These are phyloP conservation scores for Fusarium irregulare DNA, from an alignment of 2,329 filamentous ascomycete species.

Conservation along the genomic window DNA sequence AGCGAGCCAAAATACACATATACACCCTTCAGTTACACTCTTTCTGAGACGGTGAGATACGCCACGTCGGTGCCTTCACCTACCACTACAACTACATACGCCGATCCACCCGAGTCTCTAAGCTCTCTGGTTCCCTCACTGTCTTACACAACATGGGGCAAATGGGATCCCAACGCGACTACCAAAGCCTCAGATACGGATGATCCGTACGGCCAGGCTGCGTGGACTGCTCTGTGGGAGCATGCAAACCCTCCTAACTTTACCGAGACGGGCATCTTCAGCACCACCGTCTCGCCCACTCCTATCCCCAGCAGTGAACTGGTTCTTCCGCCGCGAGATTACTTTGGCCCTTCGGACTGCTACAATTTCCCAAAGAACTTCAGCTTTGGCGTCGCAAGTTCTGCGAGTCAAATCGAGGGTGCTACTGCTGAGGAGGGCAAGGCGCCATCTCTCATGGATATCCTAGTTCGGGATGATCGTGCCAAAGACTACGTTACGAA, in stretches of 20 bases:
- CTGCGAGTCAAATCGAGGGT: conserved; percentile 60
- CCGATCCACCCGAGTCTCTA: conserved; percentile 44
- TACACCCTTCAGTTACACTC: conserved; percentile 47
- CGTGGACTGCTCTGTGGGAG: conserved; percentile 51
- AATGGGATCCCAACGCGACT: conserved; percentile 49
- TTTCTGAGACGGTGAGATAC: conserved; percentile 50
- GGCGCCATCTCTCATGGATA: conserved; percentile 57
- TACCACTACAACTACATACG: conserved; percentile 48
- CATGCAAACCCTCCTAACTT: conserved; percentile 51
- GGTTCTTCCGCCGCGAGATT: conserved; percentile 64
- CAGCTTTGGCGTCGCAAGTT: conserved; percentile 60
- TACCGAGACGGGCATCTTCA: conserved; percentile 47
- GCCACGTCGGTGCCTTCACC: conserved; percentile 48
- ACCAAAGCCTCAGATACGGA: conserved; percentile 44
- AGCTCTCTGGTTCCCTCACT: conserved; percentile 43
- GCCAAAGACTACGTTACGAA: conserved; percentile 55
- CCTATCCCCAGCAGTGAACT: conserved; percentile 65
- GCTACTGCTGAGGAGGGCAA: conserved; percentile 58
- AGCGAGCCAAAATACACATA: conserved; percentile 45
- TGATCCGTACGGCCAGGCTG: conserved; percentile 48
- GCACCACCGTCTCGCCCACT: conserved; percentile 66
- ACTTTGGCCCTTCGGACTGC: conserved; percentile 61
- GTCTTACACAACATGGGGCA: conserved; percentile 51
- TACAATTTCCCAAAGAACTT: conserved; percentile 63
- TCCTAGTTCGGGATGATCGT: conserved; percentile 47